Conservation (phyloP, 805 yeast genomes). For the Candida fluviatilis region DNA sequence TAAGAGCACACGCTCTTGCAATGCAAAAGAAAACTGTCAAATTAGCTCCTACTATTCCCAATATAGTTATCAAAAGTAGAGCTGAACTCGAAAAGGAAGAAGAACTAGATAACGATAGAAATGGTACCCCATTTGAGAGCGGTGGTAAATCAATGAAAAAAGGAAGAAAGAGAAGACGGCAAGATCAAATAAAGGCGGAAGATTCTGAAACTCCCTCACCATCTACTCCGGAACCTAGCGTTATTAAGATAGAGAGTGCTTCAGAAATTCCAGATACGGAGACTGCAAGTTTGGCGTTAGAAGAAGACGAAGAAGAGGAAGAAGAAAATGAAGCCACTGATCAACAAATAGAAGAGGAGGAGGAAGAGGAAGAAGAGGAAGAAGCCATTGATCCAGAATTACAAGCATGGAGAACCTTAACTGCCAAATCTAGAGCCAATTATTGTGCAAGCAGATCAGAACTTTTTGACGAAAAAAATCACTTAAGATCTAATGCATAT, state of each 20-base stretch:
- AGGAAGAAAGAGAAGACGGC: conserved; percentile 37
- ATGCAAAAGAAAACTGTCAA: conserved; percentile 87
- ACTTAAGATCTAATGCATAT: conserved; percentile 60
- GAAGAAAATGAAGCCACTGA: conserved; percentile 11
- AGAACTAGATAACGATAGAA: conserved; percentile 21
- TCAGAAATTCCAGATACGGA: conserved; percentile 11
- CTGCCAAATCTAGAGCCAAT: conserved; percentile 75
- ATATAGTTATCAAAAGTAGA: conserved; percentile 70
- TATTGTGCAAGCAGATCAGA: conserved; percentile 65
- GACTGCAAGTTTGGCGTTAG: conserved; percentile 3
- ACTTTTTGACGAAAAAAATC: conserved; percentile 54
- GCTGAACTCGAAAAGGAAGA: conserved; percentile 69
- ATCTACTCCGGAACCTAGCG: conserved; percentile 8
- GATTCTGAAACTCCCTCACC: conserved; percentile 11
- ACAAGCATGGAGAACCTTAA: conserved; percentile 79
- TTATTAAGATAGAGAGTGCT: conserved; percentile 5
- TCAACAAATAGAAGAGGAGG: conserved; percentile 17
- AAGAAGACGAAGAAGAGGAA: conserved; percentile 7
- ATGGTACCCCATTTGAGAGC: conserved; percentile 18
- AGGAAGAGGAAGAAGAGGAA: conserved; percentile 43
- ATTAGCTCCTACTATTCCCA: conserved; percentile 83
- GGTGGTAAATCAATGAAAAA: conserved; percentile 38
- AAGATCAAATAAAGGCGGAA: conserved; percentile 31
- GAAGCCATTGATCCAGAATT: conserved; percentile 72
- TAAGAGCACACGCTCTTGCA: conserved; percentile 88